Conservation (phyloP, 331 rosid species). For the Phaseolus coccineus region DNA sequence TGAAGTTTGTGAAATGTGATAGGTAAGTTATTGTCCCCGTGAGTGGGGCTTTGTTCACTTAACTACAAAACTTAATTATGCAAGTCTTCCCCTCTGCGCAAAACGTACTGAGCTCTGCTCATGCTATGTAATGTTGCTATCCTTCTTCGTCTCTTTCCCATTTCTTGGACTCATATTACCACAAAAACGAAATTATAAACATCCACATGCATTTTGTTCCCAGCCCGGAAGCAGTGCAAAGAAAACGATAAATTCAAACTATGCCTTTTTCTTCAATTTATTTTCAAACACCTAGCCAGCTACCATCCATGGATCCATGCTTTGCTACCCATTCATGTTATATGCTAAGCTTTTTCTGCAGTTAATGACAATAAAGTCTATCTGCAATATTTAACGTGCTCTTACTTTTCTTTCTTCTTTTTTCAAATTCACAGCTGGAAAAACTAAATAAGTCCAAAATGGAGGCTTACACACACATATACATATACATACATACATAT, state of each 20-base stretch:
- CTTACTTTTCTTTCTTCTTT: constrained; percentile 39
- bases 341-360: constrained; percentile 35
- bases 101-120: constrained; percentile 33
- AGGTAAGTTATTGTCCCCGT: constrained; percentile 33
- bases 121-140: constrained; percentile 47
- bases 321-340: constrained; percentile 41
- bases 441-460: constrained; percentile 27
- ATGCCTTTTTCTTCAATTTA: constrained; percentile 25
- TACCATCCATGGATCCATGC: background rate
- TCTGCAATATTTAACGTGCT: constrained; percentile 35
- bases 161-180: constrained; percentile 23
- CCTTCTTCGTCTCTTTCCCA: constrained; percentile 39
- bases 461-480: background rate
- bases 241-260: constrained; percentile 46
- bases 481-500: background rate
- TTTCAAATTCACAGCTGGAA: constrained; percentile 42
- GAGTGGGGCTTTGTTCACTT: constrained; percentile 39
- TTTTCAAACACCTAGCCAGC: constrained; percentile 39
- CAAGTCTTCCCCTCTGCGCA: constrained; percentile 1
- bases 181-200: constrained; percentile 42
- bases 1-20: constrained; percentile 9
- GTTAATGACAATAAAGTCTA: constrained; percentile 41
- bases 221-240: constrained; percentile 59
- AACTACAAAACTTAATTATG: constrained; percentile 42
- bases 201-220: constrained; percentile 65